These are phyloP conservation scores for Boletus calvinii DNA, from an alignment of 1,284 basidiomycete genomes.

Conservation along the genomic window DNA sequence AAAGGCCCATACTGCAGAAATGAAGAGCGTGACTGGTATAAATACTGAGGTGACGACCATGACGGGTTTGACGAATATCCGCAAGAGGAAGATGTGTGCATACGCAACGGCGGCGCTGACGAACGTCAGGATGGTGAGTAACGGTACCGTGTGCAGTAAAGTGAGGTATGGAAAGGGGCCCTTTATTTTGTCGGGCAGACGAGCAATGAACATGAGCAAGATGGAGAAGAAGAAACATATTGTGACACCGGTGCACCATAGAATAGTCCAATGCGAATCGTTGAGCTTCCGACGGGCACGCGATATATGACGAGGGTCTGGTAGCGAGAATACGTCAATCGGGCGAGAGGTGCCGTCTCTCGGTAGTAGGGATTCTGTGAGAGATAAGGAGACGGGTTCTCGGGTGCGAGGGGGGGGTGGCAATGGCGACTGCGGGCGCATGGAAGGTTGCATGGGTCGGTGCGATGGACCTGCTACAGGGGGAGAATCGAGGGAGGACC, in stretches of 20 bases:
- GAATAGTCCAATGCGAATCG: conserved; percentile 67
- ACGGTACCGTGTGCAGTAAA: conserved; percentile 79
- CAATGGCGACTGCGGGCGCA: conserved; percentile 28
- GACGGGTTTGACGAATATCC: conserved; percentile 79
- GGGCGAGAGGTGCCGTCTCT: conserved; percentile 61
- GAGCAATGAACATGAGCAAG: conserved; percentile 58
- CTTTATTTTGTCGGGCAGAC: conserved; percentile 38
- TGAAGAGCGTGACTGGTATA: conserved; percentile 76
- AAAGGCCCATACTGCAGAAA: conserved; percentile 86
- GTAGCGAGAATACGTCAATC: conserved; percentile 67
- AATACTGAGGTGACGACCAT: conserved; percentile 78
- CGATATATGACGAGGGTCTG: conserved; percentile 65
- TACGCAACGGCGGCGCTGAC: conserved; percentile 73
- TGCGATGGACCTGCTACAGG: conserved; percentile 23
- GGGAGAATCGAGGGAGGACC: conserved; percentile 51
- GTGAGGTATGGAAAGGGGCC: conserved; percentile 65
- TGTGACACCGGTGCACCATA: conserved; percentile 60
- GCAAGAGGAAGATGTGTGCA: conserved; percentile 72
- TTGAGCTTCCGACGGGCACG: conserved; percentile 66
- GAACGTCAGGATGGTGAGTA: conserved; percentile 78
- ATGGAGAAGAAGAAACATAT: conserved; percentile 61
- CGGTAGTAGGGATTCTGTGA: conserved; percentile 73
- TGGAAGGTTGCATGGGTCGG: conserved; percentile 1
- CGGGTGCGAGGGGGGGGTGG: conserved; percentile 39
- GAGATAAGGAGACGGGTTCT: conserved; percentile 52